Evolutionary conservation across 164 flowering plant species (phyloP).

Genomic region (Amborella trichopoda): DNA sequence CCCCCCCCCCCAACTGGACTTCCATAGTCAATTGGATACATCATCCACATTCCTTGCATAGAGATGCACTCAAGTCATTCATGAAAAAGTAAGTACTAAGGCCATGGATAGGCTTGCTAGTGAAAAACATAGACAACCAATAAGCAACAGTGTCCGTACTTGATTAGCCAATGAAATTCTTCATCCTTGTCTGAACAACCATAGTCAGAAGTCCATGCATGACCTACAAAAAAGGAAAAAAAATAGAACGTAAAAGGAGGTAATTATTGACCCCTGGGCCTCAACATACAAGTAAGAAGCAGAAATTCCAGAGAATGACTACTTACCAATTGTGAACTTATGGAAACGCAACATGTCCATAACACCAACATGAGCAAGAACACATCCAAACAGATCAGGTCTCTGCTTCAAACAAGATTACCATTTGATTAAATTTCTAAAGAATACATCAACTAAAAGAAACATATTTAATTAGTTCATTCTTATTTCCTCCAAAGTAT

Average conservation of each 20-base stretch:
- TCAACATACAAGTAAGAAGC: not conserved
- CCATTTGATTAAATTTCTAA: no score
- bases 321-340: conserved; percentile 90
- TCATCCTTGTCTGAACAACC: conserved; percentile 96
- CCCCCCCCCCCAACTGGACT: no score
- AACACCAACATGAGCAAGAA: conserved; percentile 98
- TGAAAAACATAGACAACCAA: no score
- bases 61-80: no score
- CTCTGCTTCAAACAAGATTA: conserved; percentile 68
- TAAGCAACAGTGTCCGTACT: conserved; percentile 31
- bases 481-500: no score
- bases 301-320: not conserved
- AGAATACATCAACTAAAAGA: no score
- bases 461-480: no score
- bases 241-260: not conserved
- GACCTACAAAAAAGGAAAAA: conserved; percentile 38
- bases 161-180: conserved; percentile 84
- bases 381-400: conserved; percentile 99
- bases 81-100: no score
- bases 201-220: conserved; percentile 97
- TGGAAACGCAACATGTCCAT: conserved; percentile 99
- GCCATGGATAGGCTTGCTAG: no score
- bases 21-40: no score
- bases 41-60: no score
- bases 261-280: not conserved